Evolutionary conservation across 495 filamentous ascomycete species (phyloP), one percentile per base, ranked within the genome.

Genomic region (Penicillium robsamsonii): DNA sequence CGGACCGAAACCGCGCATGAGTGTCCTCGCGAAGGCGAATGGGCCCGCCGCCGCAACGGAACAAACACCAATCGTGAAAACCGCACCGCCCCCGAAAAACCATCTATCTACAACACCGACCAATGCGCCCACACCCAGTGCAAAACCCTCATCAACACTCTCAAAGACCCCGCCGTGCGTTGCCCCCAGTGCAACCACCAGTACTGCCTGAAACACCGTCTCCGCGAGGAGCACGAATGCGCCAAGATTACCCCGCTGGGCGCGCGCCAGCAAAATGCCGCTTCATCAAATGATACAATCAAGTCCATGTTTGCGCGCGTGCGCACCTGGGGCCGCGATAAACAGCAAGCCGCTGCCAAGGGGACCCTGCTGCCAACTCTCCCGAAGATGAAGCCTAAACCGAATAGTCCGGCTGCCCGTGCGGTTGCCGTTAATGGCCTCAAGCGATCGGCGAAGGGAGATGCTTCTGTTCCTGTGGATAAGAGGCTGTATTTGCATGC

Each of bases 151-250:
- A 85, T 98, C 72, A 87, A 94, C 59, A 96, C 91, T 0, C 73
- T 85, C 30, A 82, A 86, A 29, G 84, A 85, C 20, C 85, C 91
- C 2, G 91, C 84, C 50, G 90, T 96, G 2, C 87, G 88, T 62
- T 98, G 94, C 72, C 62, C 80, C 1, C 81, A 77, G 38, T 98
- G 94, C 69, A 90, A 89, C 63, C 77, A 88, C 56, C 78, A 87
- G 61, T 97, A 97, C 79, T 98, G 94, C 68, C 84, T 97, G 50
- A 88, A 91, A 60, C 94, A 98, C 74, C 88, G 94, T 5, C 72
- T 98, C 38, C 76, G 79, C 42, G 92, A 97, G 69, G 86, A 91
- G 60, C 94, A 98, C 78, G 83, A 92, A 72, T 98, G 94, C 79
- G 76, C 79, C 56, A 85, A 84, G 71, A 65, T 87, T 56, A 70